Conservation (phyloP, 2,329 filamentous ascomycete genomes). For the Claviceps fusiformis region DNA sequence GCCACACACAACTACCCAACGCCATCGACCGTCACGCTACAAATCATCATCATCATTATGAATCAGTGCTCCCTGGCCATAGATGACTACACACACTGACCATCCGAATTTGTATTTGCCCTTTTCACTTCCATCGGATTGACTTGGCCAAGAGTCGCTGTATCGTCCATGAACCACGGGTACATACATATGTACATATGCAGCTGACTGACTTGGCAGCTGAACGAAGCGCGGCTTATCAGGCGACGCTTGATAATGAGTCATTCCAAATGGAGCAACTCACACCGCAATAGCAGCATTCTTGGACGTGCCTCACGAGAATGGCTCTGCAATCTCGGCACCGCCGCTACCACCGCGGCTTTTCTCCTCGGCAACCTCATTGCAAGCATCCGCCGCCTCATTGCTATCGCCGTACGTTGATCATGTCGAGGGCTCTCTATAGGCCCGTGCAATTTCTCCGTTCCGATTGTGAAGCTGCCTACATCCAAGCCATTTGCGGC, state of each 20-base stretch:
- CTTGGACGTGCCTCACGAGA: not conserved
- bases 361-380: not conserved
- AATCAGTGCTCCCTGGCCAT: not conserved
- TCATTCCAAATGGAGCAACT: not conserved
- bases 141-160: not conserved
- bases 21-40: not conserved
- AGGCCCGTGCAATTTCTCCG: slow-evolving; percentile 34
- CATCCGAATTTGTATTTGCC: no score
- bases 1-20: not conserved
- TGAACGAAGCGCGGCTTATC: not conserved
- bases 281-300: not conserved
- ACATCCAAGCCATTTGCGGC: slow-evolving; percentile 85
- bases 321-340: not conserved
- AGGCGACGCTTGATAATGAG: not conserved
- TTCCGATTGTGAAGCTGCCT: slow-evolving; percentile 34
- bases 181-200: not conserved
- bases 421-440: slow-evolving; percentile 31
- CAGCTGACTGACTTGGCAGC: not conserved
- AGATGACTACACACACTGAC: not conserved
- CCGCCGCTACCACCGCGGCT: slow-evolving; percentile 1
- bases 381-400: not conserved
- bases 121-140: no score
- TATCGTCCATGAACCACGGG: not conserved
- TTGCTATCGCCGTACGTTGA: not conserved
- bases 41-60: not conserved